Evolutionary conservation across 2,329 filamentous ascomycete genomes (phyloP), one percentile per base, ranked within the genome.

Genomic region (Cryphonectria nitschkei): DNA sequence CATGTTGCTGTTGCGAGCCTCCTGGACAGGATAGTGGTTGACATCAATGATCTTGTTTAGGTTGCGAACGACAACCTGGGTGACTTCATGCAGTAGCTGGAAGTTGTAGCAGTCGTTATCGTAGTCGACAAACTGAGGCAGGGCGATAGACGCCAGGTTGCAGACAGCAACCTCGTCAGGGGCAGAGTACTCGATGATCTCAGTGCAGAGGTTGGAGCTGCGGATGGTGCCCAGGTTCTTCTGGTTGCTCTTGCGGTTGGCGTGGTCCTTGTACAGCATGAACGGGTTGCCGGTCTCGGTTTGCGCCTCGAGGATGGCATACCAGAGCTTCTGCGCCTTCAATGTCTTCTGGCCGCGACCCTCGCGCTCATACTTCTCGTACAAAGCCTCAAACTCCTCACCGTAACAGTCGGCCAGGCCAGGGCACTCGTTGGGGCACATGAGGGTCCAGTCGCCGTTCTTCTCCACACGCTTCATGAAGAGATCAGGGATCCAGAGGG

Each of bases 401-500:
- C 96, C 96, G 78, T 98, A 98, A 79, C 97, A 93, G 82, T 99
- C 96, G 70, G 96, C 95, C 74, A 99, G 89, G 71, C 95, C 96
- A 71, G 95, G 93, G 79, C 94, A 96, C 83, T 99, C 96, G 78
- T 97, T 97, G 74, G 96, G 96, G 83, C 96, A 99, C 92, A 99
- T 97, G 60, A 99, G 87, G 26, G 96, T 98, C 96, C 96, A 99
- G 72, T 96, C 92, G 70, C 90, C 92, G 81, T 99, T 99, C 86
- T 94, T 91, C 84, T 99, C 94, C 70, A 99, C 95, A 81, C 96
- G 94, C 88, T 97, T 97, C 96, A 99, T 99, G 90, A 99, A 99
- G 62, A 99, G 89, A 86, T 99, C 96, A 22, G 96, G 95, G 71
- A 98, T 98, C 96, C 96, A 99, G 66, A 99, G 88, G 72, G 95